phyloP scores from a whole-genome alignment of 768 basidiomycete genomes.

The Russula lepida region DNA sequence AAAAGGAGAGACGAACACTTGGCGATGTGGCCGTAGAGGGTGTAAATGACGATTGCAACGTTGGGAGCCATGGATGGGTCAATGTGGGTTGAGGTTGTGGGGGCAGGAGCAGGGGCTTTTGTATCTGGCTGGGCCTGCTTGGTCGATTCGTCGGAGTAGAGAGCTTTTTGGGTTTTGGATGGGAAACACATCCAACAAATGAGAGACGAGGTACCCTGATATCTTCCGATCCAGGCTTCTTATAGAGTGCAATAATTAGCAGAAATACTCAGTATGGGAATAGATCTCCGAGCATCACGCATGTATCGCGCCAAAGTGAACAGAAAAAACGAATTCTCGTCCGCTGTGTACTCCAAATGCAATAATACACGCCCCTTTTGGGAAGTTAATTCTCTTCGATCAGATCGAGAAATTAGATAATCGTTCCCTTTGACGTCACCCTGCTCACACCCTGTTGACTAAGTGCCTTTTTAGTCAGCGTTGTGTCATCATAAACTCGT shows the following conservation, averaged over 20 bases:
- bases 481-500: background rate
- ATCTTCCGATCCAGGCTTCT: background rate
- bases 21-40: slow-evolving; percentile 66
- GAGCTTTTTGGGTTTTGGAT: slow-evolving; percentile 31
- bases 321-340: background rate
- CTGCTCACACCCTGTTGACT: background rate
- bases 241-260: background rate
- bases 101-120: slow-evolving; percentile 14
- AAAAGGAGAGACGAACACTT: slow-evolving; percentile 38
- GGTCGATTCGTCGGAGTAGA: slow-evolving; percentile 27
- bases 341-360: background rate
- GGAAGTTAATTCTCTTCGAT: background rate
- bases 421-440: background rate
- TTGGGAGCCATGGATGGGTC: slow-evolving; percentile 32
- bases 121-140: slow-evolving; percentile 16
- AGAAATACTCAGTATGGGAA: slow-evolving; percentile 2
- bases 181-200: slow-evolving; percentile 32
- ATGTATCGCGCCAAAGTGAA: background rate
- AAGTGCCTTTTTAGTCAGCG: slow-evolving; percentile 2
- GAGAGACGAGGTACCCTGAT: background rate
- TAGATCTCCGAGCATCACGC: background rate
- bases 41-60: slow-evolving; percentile 66
- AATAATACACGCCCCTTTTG: background rate
- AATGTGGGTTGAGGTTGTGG: background rate
- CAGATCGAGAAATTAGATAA: slow-evolving; percentile 3